A percentile compares a stretch with the other conserved stretches of the same genome.
Conservation (phyloP, 495 filamentous ascomycete genomes). For the Cercophora samala region DNA sequence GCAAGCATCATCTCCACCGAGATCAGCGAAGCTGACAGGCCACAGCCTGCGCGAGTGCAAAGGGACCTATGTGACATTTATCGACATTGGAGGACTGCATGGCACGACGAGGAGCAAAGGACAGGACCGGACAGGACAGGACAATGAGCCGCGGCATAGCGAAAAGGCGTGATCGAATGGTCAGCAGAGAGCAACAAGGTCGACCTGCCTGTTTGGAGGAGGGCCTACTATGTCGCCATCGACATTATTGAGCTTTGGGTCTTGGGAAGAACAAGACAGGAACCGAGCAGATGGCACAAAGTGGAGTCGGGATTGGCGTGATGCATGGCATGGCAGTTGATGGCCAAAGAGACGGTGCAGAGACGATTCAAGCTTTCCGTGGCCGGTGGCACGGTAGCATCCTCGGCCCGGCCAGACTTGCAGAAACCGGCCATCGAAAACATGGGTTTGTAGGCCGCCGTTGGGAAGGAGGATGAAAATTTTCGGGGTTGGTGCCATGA, state of each 20-base stretch:
- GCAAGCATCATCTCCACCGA: not conserved
- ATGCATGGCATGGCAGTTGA: not conserved
- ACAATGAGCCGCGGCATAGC: not conserved
- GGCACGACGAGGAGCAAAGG: not conserved
- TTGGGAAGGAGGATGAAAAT: conserved; percentile 12
- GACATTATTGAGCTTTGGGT: not conserved
- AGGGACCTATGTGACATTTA: not conserved
- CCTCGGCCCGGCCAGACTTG: not conserved
- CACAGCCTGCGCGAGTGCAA: not conserved
- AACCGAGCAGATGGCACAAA: not conserved
- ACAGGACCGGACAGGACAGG: too few relatives aligned
- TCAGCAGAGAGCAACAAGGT: not conserved
- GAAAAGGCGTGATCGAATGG: not conserved
- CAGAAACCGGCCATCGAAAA: not conserved
- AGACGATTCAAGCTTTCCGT: not conserved
- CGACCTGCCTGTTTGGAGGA: not conserved
- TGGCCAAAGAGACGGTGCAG: not conserved
- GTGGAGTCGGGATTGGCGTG: not conserved
- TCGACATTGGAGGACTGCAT: not conserved
- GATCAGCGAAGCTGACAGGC: not conserved
- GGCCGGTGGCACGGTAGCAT: not conserved
- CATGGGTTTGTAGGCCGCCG: not conserved
- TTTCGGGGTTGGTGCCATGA: conserved; percentile 11
- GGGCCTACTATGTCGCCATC: not conserved
- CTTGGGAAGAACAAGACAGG: not conserved